Conservation (phyloP, 148 eudicot species). For the Diospyros kaki region DNA sequence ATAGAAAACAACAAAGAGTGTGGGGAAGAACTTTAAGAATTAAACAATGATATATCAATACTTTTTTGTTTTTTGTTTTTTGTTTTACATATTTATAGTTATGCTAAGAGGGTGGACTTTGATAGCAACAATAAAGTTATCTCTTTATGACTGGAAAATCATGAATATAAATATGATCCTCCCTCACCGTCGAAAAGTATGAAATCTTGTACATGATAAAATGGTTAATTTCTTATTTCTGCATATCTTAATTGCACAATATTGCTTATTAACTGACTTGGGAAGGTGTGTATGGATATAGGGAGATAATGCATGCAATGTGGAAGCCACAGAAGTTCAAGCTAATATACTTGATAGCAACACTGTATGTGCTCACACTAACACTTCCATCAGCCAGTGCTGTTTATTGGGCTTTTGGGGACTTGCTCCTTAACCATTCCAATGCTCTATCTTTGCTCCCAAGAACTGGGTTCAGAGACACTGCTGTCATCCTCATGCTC, state of each 20-base stretch:
- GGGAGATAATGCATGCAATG: slow-evolving; percentile 91
- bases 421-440: slow-evolving; percentile 57
- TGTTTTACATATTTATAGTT: too few species aligned
- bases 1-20: too few species aligned
- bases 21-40: too few species aligned
- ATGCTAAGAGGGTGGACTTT: too few species aligned
- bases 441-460: slow-evolving; percentile 74
- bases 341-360: slow-evolving; percentile 61
- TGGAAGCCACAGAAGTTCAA: slow-evolving; percentile 90
- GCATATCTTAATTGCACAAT: not conserved
- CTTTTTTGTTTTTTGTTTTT: too few species aligned
- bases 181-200: too few species aligned
- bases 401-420: slow-evolving; percentile 87
- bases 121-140: too few species aligned
- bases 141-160: too few species aligned
- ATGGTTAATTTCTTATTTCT: too few species aligned
- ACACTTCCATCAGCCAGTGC: slow-evolving; percentile 84
- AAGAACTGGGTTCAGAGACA: slow-evolving; percentile 51
- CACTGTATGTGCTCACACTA: slow-evolving; percentile 68
- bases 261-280: not conserved
- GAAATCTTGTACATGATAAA: too few species aligned
- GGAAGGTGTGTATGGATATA: slow-evolving; percentile 1
- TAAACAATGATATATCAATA: too few species aligned
- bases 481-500: slow-evolving; percentile 74
- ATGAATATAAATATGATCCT: too few species aligned